Percentiles rank a stretch among this genome's conserved stretches.
Evolutionary conservation across 495 filamentous ascomycete species (phyloP).

Genomic region (Physcia stellaris): DNA sequence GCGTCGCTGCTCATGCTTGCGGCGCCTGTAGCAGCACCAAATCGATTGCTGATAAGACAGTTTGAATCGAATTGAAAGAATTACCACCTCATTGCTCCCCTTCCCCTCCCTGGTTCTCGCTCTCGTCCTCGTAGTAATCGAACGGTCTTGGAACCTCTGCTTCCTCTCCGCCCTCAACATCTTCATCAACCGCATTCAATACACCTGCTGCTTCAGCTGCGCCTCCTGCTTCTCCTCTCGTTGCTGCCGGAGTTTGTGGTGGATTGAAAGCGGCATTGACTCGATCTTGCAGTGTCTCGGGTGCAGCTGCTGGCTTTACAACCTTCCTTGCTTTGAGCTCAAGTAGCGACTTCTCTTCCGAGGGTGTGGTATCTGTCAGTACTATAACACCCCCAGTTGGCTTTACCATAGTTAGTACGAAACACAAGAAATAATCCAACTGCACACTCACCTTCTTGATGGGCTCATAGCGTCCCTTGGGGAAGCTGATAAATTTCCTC

Average conservation of each 20-base stretch:
- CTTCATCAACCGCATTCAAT: conserved; percentile 76
- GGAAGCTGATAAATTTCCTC: conserved; percentile 88
- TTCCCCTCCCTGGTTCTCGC: conserved; percentile 35
- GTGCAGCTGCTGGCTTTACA: conserved; percentile 44
- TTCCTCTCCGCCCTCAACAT: conserved; percentile 67
- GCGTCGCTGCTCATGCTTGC: too few species aligned
- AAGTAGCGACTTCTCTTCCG: conserved; percentile 61
- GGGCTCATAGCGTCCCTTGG: conserved; percentile 72
- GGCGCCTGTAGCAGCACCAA: too few species aligned
- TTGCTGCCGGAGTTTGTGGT: conserved; percentile 15
- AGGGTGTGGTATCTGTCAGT: conserved; percentile 70
- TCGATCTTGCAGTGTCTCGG: conserved; percentile 29
- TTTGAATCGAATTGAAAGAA: conserved; percentile 4
- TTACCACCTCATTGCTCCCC: too few species aligned
- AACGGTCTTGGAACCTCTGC: conserved; percentile 70
- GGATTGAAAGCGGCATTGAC: conserved; percentile 17
- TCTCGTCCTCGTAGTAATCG: conserved; percentile 68
- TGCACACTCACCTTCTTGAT: conserved; percentile 76
- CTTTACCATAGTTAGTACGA: conserved; percentile 39
- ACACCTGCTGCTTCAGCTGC: conserved; percentile 67
- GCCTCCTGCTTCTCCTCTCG: conserved; percentile 43
- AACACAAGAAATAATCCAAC: background rate
- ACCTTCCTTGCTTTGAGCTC: conserved; percentile 77
- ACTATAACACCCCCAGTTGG: conserved; percentile 90
- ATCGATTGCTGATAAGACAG: background rate